Evolutionary conservation across 768 basidiomycete species (phyloP), one percentile per base, ranked within the genome.

Genomic region (Pulveroboletus ravenelii): DNA sequence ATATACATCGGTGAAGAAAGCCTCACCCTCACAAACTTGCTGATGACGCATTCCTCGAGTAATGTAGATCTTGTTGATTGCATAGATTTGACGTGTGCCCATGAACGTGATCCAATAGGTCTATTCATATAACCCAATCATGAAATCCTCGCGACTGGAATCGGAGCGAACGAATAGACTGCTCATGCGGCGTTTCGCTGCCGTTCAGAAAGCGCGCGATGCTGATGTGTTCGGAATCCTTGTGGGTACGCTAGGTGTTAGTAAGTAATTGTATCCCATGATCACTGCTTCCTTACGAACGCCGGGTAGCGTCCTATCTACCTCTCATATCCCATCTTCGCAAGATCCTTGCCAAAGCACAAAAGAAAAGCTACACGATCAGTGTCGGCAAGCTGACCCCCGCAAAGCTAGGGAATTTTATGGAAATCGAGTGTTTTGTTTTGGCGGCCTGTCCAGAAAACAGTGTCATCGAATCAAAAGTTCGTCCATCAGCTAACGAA

Each of bases 401-500:
- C 0, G 80, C 93, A 7, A 98, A 98, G 62, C 77, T 98, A 18
- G 95, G 85, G 9, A 99, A 98, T 68, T 98, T 97, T 66, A 78
- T 89, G 61, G 94, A 97, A 66, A 85, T 99, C 43, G 95, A 97
- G 63, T 95, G 93, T 61, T 98, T 93, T 61, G 86, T 97, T 15
- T 76, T 96, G 51, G 89, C 96, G 4, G 94, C 94, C 3, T 99
- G 96, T 67, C 87, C 87, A 0, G 94, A 99, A 65, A 95, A 95
- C 58, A 89, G 87, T 46, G 63, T 97, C 23, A 74, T 87, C 32
- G 87, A 89, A 18, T 76, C 82, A 5, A 87, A 87, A 71, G 85
- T 78, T 37, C 6, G 67, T 59, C 6, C 3, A 3, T 35, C 17
- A 3, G 14, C 20, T 14, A 39, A 23, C 15, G 3, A 1, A n/a